phyloP scores from a whole-genome alignment of 208 protist genomes.

The Acanthamoeba lugdunensis region DNA sequence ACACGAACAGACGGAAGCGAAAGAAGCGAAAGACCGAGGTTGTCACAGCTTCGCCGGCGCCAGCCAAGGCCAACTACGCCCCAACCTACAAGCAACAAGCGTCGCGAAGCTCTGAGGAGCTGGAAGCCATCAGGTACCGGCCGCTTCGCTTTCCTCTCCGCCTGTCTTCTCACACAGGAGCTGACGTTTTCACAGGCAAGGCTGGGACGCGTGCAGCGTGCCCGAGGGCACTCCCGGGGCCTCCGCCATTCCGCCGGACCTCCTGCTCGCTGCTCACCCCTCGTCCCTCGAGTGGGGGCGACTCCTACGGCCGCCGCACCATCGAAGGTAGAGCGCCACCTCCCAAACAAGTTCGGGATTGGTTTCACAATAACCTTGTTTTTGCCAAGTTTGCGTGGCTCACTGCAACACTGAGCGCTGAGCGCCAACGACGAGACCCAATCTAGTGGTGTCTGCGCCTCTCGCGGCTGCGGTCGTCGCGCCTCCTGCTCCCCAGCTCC shows the following conservation, averaged over 20 bases:
- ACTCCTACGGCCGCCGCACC: too few species aligned
- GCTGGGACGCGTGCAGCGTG: neutral
- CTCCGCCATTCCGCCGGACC: neutral
- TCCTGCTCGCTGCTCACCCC: neutral
- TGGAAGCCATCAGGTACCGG: neutral
- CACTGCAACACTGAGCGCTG: neutral
- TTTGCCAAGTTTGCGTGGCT: too few species aligned
- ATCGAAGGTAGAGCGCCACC: neutral
- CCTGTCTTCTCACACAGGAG: neutral
- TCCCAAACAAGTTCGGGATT: neutral
- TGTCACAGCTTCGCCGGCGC: neutral
- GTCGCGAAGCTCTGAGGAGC: neutral
- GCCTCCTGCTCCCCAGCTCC: neutral
- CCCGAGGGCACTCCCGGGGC: neutral
- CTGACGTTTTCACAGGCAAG: neutral
- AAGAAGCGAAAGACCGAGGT: neutral
- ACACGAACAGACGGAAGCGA: neutral
- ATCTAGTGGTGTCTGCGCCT: neutral
- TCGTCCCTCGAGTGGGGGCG: neutral
- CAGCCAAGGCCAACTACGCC: neutral
- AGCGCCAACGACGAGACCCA: too few species aligned
- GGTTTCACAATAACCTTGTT: too few species aligned
- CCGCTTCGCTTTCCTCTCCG: neutral
- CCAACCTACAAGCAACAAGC: neutral
- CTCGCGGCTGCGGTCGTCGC: neutral